Evolutionary conservation across 495 filamentous ascomycete genomes (phyloP).

Genomic region (Penicillium argentinense): DNA sequence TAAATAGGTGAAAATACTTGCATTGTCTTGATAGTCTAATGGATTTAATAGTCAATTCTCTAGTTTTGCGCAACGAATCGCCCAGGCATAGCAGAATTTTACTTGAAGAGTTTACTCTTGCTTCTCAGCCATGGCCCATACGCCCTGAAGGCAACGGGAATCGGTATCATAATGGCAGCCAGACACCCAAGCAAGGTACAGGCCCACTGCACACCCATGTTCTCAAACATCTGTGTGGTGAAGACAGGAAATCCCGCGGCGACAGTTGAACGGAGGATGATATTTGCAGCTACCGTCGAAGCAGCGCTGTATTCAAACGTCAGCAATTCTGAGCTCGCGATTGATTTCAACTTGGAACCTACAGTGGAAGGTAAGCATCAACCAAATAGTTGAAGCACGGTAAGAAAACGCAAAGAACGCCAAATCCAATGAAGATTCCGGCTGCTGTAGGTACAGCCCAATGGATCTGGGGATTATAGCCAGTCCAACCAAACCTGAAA

Average conservation of each 20-base stretch:
- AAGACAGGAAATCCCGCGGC: slow-evolving; percentile 85
- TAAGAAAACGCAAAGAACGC: slow-evolving; percentile 39
- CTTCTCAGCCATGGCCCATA: slow-evolving; percentile 35
- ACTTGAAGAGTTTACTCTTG: slow-evolving; percentile 29
- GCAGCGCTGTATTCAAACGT: slow-evolving; percentile 54
- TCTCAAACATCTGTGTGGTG: slow-evolving; percentile 75
- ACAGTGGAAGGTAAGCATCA: slow-evolving; percentile 63
- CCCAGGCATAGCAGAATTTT: too few relatives aligned
- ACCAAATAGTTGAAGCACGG: slow-evolving; percentile 44
- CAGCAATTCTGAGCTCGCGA: not conserved
- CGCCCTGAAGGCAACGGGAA: slow-evolving; percentile 51
- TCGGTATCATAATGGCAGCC: slow-evolving; percentile 67
- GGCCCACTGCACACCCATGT: slow-evolving; percentile 77
- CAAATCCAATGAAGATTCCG: slow-evolving; percentile 33
- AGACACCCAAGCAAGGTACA: slow-evolving; percentile 76
- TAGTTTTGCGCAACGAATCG: too few relatives aligned
- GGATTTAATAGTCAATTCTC: too few relatives aligned
- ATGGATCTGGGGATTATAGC: slow-evolving; percentile 33
- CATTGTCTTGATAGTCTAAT: too few relatives aligned
- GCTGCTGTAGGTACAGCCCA: slow-evolving; percentile 36
- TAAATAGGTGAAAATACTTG: not conserved
- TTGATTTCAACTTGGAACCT: slow-evolving; percentile 32
- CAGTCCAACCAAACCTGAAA: slow-evolving; percentile 44
- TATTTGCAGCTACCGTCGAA: slow-evolving; percentile 86
- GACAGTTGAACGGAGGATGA: slow-evolving; percentile 75